phyloP scores from a whole-genome alignment of 1,284 basidiomycete species.

The Trichosporon sp. region DNA sequence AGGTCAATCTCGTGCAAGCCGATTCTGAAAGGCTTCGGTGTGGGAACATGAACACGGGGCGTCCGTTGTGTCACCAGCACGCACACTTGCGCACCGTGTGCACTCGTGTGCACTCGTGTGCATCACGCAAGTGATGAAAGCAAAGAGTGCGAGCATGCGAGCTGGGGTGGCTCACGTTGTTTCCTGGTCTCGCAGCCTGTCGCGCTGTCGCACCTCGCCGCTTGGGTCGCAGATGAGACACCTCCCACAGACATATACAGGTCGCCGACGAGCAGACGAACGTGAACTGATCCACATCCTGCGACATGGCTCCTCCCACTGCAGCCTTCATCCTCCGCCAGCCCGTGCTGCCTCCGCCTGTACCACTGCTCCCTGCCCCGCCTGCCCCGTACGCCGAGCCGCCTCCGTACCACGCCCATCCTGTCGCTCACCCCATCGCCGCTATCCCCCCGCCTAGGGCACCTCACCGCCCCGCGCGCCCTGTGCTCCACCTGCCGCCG shows the following conservation, averaged over 20 bases:
- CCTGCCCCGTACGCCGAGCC: not conserved
- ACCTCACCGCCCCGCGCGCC: too few relatives aligned
- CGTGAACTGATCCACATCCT: not conserved
- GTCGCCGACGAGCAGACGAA: not conserved
- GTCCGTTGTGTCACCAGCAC: not conserved
- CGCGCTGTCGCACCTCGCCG: not conserved
- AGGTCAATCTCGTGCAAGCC: not conserved
- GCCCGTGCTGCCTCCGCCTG: not conserved
- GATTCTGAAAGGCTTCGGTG: not conserved
- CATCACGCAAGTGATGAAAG: not conserved
- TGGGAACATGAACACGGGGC: not conserved
- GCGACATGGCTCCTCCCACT: not conserved
- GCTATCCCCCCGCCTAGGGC: too few relatives aligned
- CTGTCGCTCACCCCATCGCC: not conserved
- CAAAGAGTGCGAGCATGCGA: too few relatives aligned
- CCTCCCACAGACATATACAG: not conserved
- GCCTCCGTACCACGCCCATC: too few relatives aligned
- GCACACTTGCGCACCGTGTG: not conserved
- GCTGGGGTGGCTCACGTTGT: too few relatives aligned
- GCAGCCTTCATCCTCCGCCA: not conserved
- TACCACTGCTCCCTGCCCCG: not conserved
- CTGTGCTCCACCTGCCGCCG: not conserved
- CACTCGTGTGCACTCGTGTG: constrained; percentile 2
- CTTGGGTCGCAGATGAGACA: not conserved
- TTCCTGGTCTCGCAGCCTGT: too few relatives aligned